A percentile compares a stretch with the other conserved stretches of the same genome.
Evolutionary conservation across 495 filamentous ascomycete species (phyloP).

Genomic region (Xylaria bambusicola): DNA sequence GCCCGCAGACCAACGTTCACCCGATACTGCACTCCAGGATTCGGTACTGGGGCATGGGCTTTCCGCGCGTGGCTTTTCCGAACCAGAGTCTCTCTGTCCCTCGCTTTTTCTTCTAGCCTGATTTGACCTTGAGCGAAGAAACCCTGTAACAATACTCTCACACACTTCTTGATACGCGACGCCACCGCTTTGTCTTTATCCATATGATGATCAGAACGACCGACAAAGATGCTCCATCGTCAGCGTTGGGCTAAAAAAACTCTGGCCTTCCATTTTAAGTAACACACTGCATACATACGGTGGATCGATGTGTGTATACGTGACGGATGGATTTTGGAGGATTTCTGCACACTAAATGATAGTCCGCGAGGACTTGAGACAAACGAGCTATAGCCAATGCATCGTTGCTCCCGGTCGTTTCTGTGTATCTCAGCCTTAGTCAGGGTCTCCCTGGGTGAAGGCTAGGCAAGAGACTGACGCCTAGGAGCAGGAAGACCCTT

Average conservation of each 20-base stretch:
- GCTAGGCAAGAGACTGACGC: neutral
- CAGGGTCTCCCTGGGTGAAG: no score
- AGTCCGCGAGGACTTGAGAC: no score
- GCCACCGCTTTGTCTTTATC: no score
- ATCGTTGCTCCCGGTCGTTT: neutral
- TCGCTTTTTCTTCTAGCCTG: neutral
- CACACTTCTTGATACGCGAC: no score
- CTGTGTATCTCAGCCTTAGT: neutral
- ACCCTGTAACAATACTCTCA: no score
- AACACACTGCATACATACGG: neutral
- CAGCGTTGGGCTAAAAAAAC: no score
- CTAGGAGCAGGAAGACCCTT: neutral
- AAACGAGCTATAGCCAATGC: no score
- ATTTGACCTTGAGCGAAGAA: no score
- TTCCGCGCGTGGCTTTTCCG: conserved; percentile 16
- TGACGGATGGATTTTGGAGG: conserved; percentile 6
- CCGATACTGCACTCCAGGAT: conserved; percentile 18
- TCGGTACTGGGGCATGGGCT: conserved; percentile 13
- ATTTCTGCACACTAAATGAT: conserved; percentile 6
- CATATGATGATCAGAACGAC: no score
- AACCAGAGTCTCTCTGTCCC: conserved; percentile 2
- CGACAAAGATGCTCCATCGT: no score
- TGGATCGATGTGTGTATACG: conserved; percentile 3
- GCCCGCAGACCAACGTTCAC: conserved; percentile 11
- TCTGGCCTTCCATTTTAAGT: no score